phyloP scores from a whole-genome alignment of 129 eudicot genomes.

The Kitagawia praeruptora region DNA sequence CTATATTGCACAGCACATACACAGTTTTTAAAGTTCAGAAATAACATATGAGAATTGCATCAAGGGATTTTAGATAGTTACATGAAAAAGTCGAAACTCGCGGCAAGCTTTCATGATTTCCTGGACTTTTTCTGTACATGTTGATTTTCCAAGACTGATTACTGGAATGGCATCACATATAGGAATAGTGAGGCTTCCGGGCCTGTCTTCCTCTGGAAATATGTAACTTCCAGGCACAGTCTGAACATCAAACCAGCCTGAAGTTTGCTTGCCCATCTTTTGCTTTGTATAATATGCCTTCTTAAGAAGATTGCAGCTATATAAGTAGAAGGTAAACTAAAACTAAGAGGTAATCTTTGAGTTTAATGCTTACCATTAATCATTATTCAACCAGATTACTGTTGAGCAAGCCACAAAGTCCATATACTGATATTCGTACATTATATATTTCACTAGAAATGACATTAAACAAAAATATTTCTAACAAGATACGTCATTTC shows the following conservation, averaged over 20 bases:
- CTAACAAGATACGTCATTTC: too few species aligned
- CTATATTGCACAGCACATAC: slow-evolving; percentile 21
- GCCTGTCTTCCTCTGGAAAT: slow-evolving; percentile 48
- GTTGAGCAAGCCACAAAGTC: not conserved
- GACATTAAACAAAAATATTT: too few species aligned
- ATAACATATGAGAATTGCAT: slow-evolving; percentile 7
- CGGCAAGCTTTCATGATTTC: slow-evolving; percentile 12
- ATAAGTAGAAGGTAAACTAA: not conserved
- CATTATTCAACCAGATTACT: not conserved
- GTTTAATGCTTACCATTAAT: not conserved
- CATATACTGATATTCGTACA: too few species aligned
- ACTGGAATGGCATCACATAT: slow-evolving; percentile 46
- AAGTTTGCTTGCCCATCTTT: slow-evolving; percentile 18
- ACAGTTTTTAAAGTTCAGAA: not conserved
- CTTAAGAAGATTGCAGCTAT: not conserved
- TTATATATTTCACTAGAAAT: too few species aligned
- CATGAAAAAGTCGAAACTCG: slow-evolving; percentile 19
- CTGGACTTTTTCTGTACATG: not conserved
- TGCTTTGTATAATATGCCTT: not conserved
- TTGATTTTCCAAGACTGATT: slow-evolving; percentile 16
- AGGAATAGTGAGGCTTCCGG: slow-evolving; percentile 36
- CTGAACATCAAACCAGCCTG: slow-evolving; percentile 41
- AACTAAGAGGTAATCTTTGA: not conserved
- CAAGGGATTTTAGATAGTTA: not conserved
- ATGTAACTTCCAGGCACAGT: slow-evolving; percentile 37